phyloP scores from a whole-genome alignment of 306 rosid genomes.

The Trifolium subterraneum region DNA sequence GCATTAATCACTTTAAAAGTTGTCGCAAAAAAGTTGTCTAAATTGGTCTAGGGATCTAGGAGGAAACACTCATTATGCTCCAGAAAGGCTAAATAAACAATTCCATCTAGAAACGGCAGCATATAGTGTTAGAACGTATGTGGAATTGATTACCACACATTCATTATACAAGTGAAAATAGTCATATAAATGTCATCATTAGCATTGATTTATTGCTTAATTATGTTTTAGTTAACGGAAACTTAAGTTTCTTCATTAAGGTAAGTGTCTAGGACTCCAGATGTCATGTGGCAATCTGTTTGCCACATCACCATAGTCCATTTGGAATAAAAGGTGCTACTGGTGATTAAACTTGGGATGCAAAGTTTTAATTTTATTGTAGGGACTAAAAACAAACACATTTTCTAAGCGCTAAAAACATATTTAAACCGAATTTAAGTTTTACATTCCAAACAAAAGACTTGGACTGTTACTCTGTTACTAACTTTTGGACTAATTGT shows the following conservation, averaged over 20 bases:
- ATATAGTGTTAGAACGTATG: not conserved
- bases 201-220: not conserved
- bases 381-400: not conserved
- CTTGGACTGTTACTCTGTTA: not conserved
- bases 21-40: not conserved
- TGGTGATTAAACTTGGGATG: not conserved
- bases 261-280: not conserved
- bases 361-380: not conserved
- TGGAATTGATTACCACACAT: not conserved
- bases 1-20: not conserved
- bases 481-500: slow-evolving; percentile 10
- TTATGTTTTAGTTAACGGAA: not conserved
- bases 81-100: not conserved
- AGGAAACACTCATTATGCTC: slow-evolving; percentile 16
- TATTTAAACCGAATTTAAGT: not conserved
- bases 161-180: not conserved
- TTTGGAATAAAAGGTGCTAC: not conserved
- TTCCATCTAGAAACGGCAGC: not conserved
- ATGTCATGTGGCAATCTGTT: not conserved
- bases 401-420: not conserved
- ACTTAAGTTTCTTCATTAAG: not conserved
- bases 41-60: slow-evolving; percentile 2
- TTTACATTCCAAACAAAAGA: slow-evolving; percentile 4
- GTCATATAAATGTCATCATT: not conserved
- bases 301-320: not conserved